Base-by-base conservation (phyloP, 768 basidiomycete genomes). In the Roridomyces roridus region DNA sequence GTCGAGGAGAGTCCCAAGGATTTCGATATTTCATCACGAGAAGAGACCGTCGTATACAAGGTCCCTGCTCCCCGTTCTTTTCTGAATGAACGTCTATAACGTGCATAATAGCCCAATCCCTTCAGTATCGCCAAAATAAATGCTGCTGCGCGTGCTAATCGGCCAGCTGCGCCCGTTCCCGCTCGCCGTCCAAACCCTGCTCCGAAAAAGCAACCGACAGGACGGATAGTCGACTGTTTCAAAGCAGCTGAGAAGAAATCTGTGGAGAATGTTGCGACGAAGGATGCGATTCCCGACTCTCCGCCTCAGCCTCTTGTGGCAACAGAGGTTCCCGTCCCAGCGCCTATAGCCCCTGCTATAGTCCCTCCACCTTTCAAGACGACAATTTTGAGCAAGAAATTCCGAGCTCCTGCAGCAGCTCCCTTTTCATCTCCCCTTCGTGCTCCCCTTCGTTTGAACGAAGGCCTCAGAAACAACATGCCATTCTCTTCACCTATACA, bases 91-190 rank as follows among this genome's bases (percentile, higher is more conserved):
- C n/a, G n/a, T n/a, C n/a, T n/a, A n/a, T n/a, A n/a, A n/a, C n/a
- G n/a, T n/a, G n/a, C n/a, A n/a, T n/a, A n/a, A n/a, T n/a, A n/a
- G n/a, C 83, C 89, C 0, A 92, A 91, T 65, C 91, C 91, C 0
- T 93, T 90, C 81, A 84, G 82, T 51, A 91, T 93, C 52, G 91
- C 91, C 4, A 88, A 85, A 64, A 85, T 89, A 26, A 93, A 93
- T 60, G 91, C 91, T 39, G 82, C 83, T 0, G 76, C 78, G 29
- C 82, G 89, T 12, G 47, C 69, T 31, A 45, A 25, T 37, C 10
- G 36, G 23, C 15, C 58, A 9, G n/a, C 54, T 34, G 7, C 28
- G 5, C 36, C 52, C 44, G 17, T 39, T 20, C 7, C 43, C 17
- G 41, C 36, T 29, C 34, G 50, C 42, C 21, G 35, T 17, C 15